phyloP scores from a whole-genome alignment of 2,329 filamentous ascomycete species.

The Fusarium chaquense region DNA sequence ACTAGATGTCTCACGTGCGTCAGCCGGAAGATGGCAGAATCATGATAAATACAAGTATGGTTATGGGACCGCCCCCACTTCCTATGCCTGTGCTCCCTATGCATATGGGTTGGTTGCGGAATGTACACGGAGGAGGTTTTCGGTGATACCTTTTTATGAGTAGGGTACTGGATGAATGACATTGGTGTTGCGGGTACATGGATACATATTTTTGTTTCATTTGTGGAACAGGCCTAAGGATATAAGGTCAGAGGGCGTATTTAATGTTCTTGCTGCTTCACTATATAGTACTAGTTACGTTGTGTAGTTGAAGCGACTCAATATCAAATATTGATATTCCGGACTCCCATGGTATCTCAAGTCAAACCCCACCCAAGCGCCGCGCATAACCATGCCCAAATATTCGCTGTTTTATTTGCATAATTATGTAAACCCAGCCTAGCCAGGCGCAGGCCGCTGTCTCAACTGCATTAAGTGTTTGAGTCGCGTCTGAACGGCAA shows the following conservation, averaged over 20 bases:
- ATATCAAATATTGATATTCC: conserved; percentile 37
- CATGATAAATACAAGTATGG: neutral
- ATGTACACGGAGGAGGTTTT: neutral
- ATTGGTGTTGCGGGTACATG: conserved; percentile 30
- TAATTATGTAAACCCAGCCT: conserved; percentile 3
- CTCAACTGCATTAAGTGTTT: conserved; percentile 59
- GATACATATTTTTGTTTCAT: conserved; percentile 7
- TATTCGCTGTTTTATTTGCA: conserved; percentile 3
- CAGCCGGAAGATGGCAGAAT: conserved; percentile 19
- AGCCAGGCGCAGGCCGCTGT: conserved; percentile 52
- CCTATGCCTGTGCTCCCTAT: neutral
- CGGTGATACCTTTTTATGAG: conserved; percentile 22
- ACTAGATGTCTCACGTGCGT: conserved; percentile 45
- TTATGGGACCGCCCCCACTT: conserved; percentile 1
- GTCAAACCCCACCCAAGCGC: conserved; percentile 45
- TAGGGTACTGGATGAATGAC: conserved; percentile 11
- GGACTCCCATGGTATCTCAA: conserved; percentile 48
- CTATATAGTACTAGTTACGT: neutral
- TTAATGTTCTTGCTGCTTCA: conserved; percentile 11
- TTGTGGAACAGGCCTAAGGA: neutral
- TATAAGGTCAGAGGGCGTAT: conserved; percentile 22
- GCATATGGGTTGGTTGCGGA: neutral
- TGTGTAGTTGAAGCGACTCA: neutral
- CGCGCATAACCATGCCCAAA: conserved; percentile 41
- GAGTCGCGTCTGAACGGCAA: conserved; percentile 56